A percentile compares a stretch with the other conserved stretches of the same genome.
Evolutionary conservation across 306 rosid genomes (phyloP).

Genomic region (Dryas alaskensis): DNA sequence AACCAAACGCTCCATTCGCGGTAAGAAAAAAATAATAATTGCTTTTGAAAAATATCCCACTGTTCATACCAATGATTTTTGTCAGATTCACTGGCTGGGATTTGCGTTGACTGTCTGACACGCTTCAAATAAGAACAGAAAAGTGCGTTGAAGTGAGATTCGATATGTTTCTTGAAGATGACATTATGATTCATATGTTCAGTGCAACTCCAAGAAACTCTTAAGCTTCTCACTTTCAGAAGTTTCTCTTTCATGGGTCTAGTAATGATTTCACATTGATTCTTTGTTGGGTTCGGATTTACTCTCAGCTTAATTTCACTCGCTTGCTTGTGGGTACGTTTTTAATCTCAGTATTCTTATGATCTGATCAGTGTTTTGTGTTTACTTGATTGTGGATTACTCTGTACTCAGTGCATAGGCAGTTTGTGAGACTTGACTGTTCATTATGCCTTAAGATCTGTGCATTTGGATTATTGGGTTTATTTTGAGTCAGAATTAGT

Average conservation of each 20-base stretch:
- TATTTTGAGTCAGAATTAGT: too few species aligned
- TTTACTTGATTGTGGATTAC: constrained; percentile 30
- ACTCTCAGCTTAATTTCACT: neutral
- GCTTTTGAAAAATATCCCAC: neutral
- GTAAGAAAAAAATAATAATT: too few species aligned
- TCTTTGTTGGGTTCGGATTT: constrained; percentile 9
- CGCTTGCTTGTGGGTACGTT: constrained; percentile 10
- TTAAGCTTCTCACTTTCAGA: constrained; percentile 21
- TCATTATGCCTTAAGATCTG: constrained; percentile 3
- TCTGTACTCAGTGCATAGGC: neutral
- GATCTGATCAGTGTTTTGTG: constrained; percentile 4
- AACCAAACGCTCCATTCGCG: too few species aligned
- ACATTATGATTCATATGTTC: constrained; percentile 21
- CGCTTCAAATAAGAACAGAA: constrained; percentile 23
- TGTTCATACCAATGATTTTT: neutral
- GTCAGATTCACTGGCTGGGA: constrained; percentile 14
- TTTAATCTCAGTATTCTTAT: neutral
- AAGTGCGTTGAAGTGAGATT: constrained; percentile 14
- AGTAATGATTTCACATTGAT: neutral
- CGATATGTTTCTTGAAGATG: constrained; percentile 18
- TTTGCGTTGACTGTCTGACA: constrained; percentile 27
- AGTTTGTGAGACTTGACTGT: constrained; percentile 3
- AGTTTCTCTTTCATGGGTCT: constrained; percentile 19
- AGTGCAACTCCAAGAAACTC: neutral
- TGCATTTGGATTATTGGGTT: constrained; percentile 23